These are phyloP conservation scores for Penicillium coprophilum DNA, from an alignment of 495 filamentous ascomycete genomes.

Conservation along the genomic window DNA sequence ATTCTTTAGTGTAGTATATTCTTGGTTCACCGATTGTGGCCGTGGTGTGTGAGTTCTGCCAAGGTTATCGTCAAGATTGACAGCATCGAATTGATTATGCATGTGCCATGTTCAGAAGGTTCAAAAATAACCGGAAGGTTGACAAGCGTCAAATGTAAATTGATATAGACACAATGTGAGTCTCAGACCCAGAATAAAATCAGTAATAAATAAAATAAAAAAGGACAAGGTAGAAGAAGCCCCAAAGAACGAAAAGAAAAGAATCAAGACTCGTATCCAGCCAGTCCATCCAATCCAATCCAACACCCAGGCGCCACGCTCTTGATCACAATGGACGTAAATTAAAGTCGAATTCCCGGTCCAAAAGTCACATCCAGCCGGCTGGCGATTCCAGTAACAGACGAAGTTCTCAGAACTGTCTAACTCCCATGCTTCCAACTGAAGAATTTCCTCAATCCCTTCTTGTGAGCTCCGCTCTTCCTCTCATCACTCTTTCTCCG, in stretches of 20 bases:
- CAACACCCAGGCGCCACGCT: background rate
- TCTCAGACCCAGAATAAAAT: slow-evolving; percentile 12
- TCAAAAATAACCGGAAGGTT: background rate
- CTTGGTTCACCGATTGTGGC: no score
- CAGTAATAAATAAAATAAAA: slow-evolving; percentile 6
- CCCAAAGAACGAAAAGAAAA: slow-evolving; percentile 6
- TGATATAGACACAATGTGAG: slow-evolving; percentile 15
- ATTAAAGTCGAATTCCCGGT: background rate
- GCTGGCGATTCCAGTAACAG: background rate
- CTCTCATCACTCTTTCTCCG: slow-evolving; percentile 13
- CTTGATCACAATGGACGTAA: background rate
- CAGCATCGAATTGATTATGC: no score
- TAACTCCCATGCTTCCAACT: slow-evolving; percentile 28
- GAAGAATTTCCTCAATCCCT: slow-evolving; percentile 28
- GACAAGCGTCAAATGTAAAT: background rate
- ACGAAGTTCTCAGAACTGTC: background rate
- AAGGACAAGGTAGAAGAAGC: slow-evolving; percentile 16
- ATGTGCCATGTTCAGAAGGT: no score
- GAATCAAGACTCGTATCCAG: background rate
- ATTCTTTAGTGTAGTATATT: background rate
- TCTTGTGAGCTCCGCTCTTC: slow-evolving; percentile 17
- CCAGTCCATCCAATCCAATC: background rate
- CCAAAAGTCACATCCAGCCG: background rate
- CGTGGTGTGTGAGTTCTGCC: no score
- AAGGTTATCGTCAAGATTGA: no score